phyloP scores from a whole-genome alignment of 192 early-diverging fungal genomes.

The Mycoemilia scoparia region DNA sequence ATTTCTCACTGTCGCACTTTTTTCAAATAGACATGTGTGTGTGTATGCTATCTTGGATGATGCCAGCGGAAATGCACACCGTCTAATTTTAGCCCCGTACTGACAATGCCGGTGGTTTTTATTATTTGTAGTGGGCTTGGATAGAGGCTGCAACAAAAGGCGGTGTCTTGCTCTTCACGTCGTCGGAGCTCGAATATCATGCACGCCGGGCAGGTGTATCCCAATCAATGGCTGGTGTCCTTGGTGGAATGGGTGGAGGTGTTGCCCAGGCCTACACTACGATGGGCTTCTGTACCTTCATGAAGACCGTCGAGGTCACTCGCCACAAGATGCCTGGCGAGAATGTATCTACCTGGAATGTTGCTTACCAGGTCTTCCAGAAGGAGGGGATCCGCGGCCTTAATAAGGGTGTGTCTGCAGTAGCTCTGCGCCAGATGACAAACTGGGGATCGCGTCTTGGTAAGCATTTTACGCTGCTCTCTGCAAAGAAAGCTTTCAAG shows the following conservation, averaged over 20 bases:
- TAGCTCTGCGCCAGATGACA: slow-evolving; percentile 88
- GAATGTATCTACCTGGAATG: slow-evolving; percentile 52
- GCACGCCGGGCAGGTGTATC: slow-evolving; percentile 21
- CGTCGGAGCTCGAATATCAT: slow-evolving; percentile 52
- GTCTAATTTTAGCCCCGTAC: not conserved
- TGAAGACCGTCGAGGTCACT: slow-evolving; percentile 98
- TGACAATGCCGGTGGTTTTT: not conserved
- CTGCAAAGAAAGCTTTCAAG: slow-evolving; percentile 2
- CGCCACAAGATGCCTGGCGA: slow-evolving; percentile 68
- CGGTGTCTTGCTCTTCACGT: slow-evolving; percentile 56
- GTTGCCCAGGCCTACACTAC: slow-evolving; percentile 92
- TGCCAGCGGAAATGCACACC: too few species aligned
- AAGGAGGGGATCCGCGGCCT: slow-evolving; percentile 88
- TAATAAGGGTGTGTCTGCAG: slow-evolving; percentile 98
- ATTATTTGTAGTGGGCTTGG: slow-evolving; percentile 39
- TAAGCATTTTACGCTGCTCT: too few species aligned
- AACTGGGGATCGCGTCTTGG: slow-evolving; percentile 99
- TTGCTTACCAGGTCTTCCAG: slow-evolving; percentile 79
- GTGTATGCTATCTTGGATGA: too few species aligned
- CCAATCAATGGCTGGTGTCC: slow-evolving; percentile 48
- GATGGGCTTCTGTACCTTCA: slow-evolving; percentile 99
- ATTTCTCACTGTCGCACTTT: not conserved
- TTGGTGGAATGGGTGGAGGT: slow-evolving; percentile 91
- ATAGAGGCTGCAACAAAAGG: slow-evolving; percentile 66
- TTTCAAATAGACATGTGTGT: too few species aligned